Base-by-base conservation (phyloP, 768 basidiomycete genomes). In the Auriscalpium orientale region DNA sequence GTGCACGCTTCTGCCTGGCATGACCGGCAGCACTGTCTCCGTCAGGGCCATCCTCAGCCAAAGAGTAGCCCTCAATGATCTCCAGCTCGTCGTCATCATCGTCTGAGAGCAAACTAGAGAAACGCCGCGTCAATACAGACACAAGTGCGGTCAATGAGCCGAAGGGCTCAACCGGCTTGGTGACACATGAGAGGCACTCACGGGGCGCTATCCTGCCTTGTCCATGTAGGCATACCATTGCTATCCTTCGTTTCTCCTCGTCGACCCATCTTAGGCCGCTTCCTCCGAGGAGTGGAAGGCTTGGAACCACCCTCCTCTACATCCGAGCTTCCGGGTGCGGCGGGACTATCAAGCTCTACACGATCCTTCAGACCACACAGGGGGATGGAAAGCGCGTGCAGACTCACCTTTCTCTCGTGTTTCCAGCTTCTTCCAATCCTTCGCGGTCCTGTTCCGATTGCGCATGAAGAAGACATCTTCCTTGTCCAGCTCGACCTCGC, bases 401-500 rank as follows among this genome's bases (percentile, higher is more conserved):
- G 28, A 57, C 74, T 51, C 59, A 88, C 89, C 77, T 67, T 81
- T 81, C 46, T 75, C 76, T 13, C 77, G 68, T 64, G 79, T 71
- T 22, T 83, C 78, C 44, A 91, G 67, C 56, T 76, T 77, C 64
- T 74, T 79, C 85, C 88, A 89, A 3, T 76, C 72, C 51, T 76
- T 71, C 4, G 73, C 65, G 5, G 80, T 79, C 51, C 86, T 74
- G 56, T 78, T 77, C 46, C 71, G 74, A 66, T 89, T 91, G 50
- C 79, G 79, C 63, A 89, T 79, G 62, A 90, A 91, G 67, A 81
- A 73, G 15, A 79, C 81, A 67, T 91, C 87, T 50, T 80, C 81
- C 56, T 89, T 84, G 11, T 78, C 67, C 20, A 72, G 68, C 49
- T 71, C 68, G 18, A 68, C 46, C 47, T 43, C 60, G 16, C 55